Evolutionary conservation across 2,329 filamentous ascomycete species (phyloP).

Genomic region (Septoria linicola): DNA sequence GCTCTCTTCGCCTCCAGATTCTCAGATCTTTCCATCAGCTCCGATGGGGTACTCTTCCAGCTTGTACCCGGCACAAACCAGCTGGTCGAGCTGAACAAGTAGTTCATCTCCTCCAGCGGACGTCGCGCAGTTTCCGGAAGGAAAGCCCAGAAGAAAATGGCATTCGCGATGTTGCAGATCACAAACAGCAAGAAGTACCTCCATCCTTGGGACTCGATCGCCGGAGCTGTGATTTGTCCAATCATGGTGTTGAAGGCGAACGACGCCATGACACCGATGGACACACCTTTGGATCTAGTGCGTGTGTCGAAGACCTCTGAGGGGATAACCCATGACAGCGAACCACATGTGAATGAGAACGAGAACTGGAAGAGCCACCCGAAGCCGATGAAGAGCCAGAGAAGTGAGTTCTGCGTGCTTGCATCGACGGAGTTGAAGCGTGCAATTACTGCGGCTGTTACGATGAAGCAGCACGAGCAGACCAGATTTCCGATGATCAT

Average conservation of each 20-base stretch:
- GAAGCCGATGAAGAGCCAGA: conserved; percentile 32
- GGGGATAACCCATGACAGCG: conserved; percentile 33
- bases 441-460: conserved; percentile 29
- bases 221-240: conserved; percentile 33
- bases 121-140: conserved; percentile 69
- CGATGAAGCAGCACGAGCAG: conserved; percentile 30
- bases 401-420: conserved; percentile 20
- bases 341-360: conserved; percentile 28
- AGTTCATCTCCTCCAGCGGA: conserved; percentile 28
- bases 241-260: conserved; percentile 39
- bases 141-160: conserved; percentile 57
- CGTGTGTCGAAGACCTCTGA: conserved; percentile 34
- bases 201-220: conserved; percentile 30
- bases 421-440: conserved; percentile 18
- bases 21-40: too few species aligned
- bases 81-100: conserved; percentile 1
- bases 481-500: conserved; percentile 29
- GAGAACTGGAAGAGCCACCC: conserved; percentile 33
- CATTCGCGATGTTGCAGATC: conserved; percentile 32
- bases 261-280: conserved; percentile 26
- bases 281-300: conserved; percentile 30
- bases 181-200: conserved; percentile 33
- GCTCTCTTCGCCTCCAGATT: too few species aligned
- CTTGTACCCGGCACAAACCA: conserved; percentile 4
- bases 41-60: too few species aligned